Base-by-base conservation (phyloP, 2,329 filamentous ascomycete species). In the Nemania sp. region DNA sequence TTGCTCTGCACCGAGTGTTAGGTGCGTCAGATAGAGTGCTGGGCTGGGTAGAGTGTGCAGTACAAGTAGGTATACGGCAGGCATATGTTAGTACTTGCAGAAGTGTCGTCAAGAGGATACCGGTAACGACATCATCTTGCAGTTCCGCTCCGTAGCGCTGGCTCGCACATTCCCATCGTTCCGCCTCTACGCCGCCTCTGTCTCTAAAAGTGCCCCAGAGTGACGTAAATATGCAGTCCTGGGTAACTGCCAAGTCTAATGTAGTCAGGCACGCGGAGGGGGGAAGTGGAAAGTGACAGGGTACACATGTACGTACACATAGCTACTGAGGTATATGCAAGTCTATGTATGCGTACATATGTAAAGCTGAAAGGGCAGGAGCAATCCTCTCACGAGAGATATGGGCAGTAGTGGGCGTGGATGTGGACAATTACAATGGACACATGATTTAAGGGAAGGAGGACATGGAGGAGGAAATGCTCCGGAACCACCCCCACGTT, bases 81-180 rank as follows among this genome's bases (percentile, higher is more conserved):
- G n/a, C n/a, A n/a, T n/a, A n/a, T n/a, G n/a, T n/a, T 15, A 41
- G 5, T 27, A 18, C 32, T 10, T n/a, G n/a, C n/a, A 20, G 41
- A 11, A 13, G 0, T 11, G 11, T 32, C 20, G n/a, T 38, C 53
- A 15, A 24, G 7, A n/a, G 20, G 29, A 43, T 22, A 20, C 27
- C 38, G 20, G n/a, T 24, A 38, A 56, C 57, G 62, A 64, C 62
- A 64, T 64, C 61, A 64, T 57, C 53, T 41, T 43, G 62, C 62
- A 57, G 53, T 20, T 52, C 15, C 43, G 8, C 27, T 38, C 53
- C 24, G 43, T 32, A 20, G 27, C 38, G 29, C n/a, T 47, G 20
- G 35, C 8, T 47, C 41, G n/a, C n/a, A n/a, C n/a, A n/a, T 45
- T 45, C 55, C 41, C 55, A 35, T 35, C 32, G 32, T 35, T 35